phyloP scores from a whole-genome alignment of 306 rosid species.

The Potentilla sterilis region DNA sequence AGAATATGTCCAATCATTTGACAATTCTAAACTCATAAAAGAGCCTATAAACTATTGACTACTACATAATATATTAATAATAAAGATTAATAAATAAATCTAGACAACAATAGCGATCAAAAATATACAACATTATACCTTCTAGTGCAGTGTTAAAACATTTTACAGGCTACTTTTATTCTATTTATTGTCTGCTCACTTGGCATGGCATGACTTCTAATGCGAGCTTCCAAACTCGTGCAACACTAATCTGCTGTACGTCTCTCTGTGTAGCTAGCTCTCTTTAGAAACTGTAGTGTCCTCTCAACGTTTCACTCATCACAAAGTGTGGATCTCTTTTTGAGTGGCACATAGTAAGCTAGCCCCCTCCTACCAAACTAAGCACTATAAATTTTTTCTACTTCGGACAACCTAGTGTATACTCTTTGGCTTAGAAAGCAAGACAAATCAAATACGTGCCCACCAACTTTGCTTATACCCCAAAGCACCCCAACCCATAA shows the following conservation, averaged over 20 bases:
- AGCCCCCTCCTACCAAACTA: constrained; percentile 53
- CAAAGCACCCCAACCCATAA: constrained; percentile 79
- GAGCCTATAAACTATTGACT: too few species aligned
- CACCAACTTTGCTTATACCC: constrained; percentile 93
- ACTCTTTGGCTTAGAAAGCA: constrained; percentile 63
- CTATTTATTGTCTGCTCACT: neutral
- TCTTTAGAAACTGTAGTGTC: constrained; percentile 52
- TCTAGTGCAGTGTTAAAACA: too few species aligned
- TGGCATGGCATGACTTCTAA: neutral
- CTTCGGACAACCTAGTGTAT: constrained; percentile 26
- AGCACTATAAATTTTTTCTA: constrained; percentile 26
- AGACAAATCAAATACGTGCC: constrained; percentile 67
- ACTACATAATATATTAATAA: too few species aligned
- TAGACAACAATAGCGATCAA: too few species aligned
- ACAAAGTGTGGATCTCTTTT: constrained; percentile 40
- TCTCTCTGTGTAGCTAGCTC: constrained; percentile 18
- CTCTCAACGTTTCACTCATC: constrained; percentile 62
- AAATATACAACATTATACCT: too few species aligned
- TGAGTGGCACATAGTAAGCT: constrained; percentile 27
- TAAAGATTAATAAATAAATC: too few species aligned
- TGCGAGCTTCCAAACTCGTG: neutral
- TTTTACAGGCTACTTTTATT: too few species aligned
- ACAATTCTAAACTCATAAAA: too few species aligned
- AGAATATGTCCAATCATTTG: too few species aligned
- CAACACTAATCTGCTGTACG: neutral